Percentiles rank a stretch among this genome's conserved stretches.
Evolutionary conservation across 2,329 filamentous ascomycete genomes (phyloP).

Genomic region (Graphiopsis chlorocephala): DNA sequence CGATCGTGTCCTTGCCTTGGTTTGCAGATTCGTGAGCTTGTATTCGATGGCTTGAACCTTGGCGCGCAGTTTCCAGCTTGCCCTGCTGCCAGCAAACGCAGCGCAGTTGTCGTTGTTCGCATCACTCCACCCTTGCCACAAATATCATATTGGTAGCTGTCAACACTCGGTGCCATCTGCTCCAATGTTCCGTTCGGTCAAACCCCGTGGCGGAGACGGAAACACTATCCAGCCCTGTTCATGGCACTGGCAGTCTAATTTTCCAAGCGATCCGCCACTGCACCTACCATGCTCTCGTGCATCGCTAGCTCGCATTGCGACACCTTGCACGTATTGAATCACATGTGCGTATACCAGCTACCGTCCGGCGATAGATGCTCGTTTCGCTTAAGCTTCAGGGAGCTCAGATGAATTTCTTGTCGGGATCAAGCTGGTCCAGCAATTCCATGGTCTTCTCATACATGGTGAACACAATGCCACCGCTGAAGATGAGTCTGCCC

Average conservation of each 20-base stretch:
- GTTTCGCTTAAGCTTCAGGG: background rate
- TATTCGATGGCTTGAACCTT: background rate
- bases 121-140: background rate
- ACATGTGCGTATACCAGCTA: background rate
- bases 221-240: background rate
- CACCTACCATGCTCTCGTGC: background rate
- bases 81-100: background rate
- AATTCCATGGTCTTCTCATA: slow-evolving; percentile 94
- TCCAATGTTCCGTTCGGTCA: background rate
- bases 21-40: background rate
- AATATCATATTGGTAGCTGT: background rate
- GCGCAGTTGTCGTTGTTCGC: background rate
- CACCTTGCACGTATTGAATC: background rate
- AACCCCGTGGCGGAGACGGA: background rate
- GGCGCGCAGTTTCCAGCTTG: background rate
- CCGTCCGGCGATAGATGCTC: background rate
- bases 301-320: background rate
- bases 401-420: slow-evolving; percentile 68
- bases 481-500: slow-evolving; percentile 81
- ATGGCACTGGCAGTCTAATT: background rate
- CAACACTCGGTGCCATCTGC: background rate
- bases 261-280: background rate
- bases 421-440: slow-evolving; percentile 75
- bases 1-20: background rate
- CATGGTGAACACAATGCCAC: slow-evolving; percentile 97